Evolutionary conservation across 2,329 filamentous ascomycete species (phyloP), one percentile per base, ranked within the genome.

Genomic region (Alternaria sp.): DNA sequence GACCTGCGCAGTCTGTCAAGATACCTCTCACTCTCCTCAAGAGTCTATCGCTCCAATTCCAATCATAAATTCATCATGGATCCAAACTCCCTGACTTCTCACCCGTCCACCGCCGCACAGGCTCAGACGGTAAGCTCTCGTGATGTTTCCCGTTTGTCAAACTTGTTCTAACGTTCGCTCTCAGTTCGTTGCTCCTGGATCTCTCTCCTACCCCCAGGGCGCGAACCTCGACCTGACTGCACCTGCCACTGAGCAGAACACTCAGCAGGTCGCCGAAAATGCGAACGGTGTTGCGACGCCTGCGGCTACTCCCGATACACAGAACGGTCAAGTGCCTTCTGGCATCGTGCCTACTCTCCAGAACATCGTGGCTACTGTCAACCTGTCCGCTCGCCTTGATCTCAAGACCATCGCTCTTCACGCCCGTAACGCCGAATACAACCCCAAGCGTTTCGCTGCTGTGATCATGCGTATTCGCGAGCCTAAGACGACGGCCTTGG

Each of bases 391-490:
- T 83, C 94, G 94, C 73, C 85, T 98, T 83, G 95, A 99, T 80
- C 87, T 99, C 71, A 98, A 98, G 91, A 98, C 95, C 73, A 98
- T 99, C 80, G 95, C 95, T 73, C 87, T 98, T 79, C 95, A 99
- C 82, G 95, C 95, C 67, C 90, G 95, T 82, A 99, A 98, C 80
- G 95, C 95, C 66, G 95, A 98, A 86, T 97, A 97, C 86, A 97
- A 97, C 79, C 94, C 93, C 64, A 97, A 97, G 93, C 94, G 94
- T 91, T 98, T 98, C 78, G 95, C 94, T 73, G 94, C 94, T 78
- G 94, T 98, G 68, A 98, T 99, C 81, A 98, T 99, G 95, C 93
- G 95, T 84, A 99, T 99, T 72, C 94, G 95, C 75, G 95, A 99
- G 75, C 95, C 95, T 62, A 99, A 99, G 86, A 99, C 95, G 5